These are phyloP conservation scores for Schizophyllum amplum DNA, from an alignment of 1,284 basidiomycete species.

Conservation along the genomic window DNA sequence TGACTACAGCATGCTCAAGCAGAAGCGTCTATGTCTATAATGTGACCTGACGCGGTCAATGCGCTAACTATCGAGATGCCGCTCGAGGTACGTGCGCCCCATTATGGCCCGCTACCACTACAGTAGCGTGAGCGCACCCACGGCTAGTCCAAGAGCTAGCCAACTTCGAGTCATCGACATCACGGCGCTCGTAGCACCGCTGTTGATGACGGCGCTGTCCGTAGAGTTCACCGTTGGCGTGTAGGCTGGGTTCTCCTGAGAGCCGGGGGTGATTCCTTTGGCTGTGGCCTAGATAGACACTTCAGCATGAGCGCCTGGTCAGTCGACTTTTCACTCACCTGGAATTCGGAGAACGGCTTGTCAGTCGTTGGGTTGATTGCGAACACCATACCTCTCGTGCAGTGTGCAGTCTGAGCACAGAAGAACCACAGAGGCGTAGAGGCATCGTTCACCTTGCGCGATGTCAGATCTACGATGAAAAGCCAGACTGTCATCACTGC, in stretches of 20 bases:
- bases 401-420: constrained; percentile 38
- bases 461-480: neutral
- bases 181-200: neutral
- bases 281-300: neutral
- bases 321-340: constrained; percentile 21
- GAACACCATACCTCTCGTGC: constrained; percentile 42
- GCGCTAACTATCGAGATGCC: too few species aligned
- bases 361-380: constrained; percentile 38
- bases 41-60: too few species aligned
- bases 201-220: neutral
- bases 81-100: too few species aligned
- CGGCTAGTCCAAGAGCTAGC: neutral
- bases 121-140: neutral
- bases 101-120: neutral
- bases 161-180: neutral
- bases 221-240: neutral
- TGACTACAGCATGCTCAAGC: too few species aligned
- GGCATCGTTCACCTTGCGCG: neutral
- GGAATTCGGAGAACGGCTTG: constrained; percentile 38
- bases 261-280: neutral
- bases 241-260: neutral
- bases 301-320: too few species aligned
- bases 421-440: constrained; percentile 43
- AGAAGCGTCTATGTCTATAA: too few species aligned
- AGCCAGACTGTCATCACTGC: neutral